These are phyloP conservation scores for Trichoderma orchidacearum DNA, from an alignment of 495 filamentous ascomycete species.

Conservation along the genomic window DNA sequence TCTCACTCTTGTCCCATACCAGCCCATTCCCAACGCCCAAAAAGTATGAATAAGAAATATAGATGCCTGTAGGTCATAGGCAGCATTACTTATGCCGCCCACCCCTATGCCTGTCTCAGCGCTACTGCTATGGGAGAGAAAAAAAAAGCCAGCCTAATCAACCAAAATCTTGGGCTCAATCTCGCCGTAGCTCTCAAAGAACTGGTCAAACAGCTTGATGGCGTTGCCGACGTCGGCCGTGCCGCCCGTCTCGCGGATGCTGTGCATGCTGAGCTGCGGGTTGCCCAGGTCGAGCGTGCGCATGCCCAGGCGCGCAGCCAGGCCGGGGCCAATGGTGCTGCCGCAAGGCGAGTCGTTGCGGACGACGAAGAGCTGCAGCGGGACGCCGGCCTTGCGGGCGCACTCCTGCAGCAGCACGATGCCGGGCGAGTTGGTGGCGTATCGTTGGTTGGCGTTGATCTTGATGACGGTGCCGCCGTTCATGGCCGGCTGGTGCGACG, in stretches of 20 bases:
- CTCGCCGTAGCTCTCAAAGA: constrained; percentile 70
- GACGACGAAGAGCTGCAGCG: constrained; percentile 90
- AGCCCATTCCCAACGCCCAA: no score
- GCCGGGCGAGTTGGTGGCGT: constrained; percentile 90
- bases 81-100: no score
- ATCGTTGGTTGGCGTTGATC: constrained; percentile 91
- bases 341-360: constrained; percentile 90
- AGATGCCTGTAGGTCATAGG: no score
- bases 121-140: no score
- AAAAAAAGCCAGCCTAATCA: constrained; percentile 47
- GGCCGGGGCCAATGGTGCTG: constrained; percentile 92
- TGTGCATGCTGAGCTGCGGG: constrained; percentile 95
- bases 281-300: constrained; percentile 90
- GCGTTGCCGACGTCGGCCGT: constrained; percentile 79
- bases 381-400: constrained; percentile 54
- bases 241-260: constrained; percentile 84
- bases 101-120: no score
- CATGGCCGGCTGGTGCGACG: constrained; percentile 80
- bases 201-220: constrained; percentile 74
- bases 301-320: constrained; percentile 70
- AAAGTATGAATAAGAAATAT: no score
- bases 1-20: no score
- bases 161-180: constrained; percentile 71
- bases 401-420: constrained; percentile 85
- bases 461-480: constrained; percentile 96